These are phyloP conservation scores for Penicillium antarcticum DNA, from an alignment of 495 filamentous ascomycete species.

Conservation along the genomic window DNA sequence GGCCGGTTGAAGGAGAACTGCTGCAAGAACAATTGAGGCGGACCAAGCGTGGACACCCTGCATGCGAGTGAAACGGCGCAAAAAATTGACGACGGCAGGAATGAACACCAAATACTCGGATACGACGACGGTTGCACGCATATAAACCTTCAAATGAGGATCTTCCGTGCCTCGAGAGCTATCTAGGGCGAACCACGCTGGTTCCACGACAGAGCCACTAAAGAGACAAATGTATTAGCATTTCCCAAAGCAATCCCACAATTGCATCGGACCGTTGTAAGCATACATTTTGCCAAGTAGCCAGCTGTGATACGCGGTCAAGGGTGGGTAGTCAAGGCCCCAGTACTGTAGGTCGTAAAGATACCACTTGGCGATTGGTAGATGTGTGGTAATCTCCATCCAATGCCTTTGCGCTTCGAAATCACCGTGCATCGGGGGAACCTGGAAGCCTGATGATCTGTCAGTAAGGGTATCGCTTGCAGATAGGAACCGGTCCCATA, in stretches of 20 bases:
- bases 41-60: constrained; percentile 73
- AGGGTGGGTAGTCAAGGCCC: constrained; percentile 95
- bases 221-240: not conserved
- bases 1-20: constrained; percentile 87
- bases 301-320: constrained; percentile 99
- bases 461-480: constrained; percentile 12
- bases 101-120: constrained; percentile 90
- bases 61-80: constrained; percentile 70
- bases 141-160: constrained; percentile 80
- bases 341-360: constrained; percentile 95
- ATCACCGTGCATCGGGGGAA: constrained; percentile 91
- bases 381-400: constrained; percentile 92
- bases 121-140: constrained; percentile 84
- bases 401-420: constrained; percentile 97
- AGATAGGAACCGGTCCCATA: constrained; percentile 29
- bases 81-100: constrained; percentile 79
- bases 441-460: constrained; percentile 58
- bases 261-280: not conserved
- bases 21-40: constrained; percentile 77
- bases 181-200: constrained; percentile 85
- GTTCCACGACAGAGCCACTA: constrained; percentile 71
- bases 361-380: constrained; percentile 94
- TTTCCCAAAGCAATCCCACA: constrained; percentile 8
- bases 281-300: constrained; percentile 75
- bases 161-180: constrained; percentile 79